Evolutionary conservation across 768 basidiomycete species (phyloP).

Genomic region (Peribolospora kevripleyi): DNA sequence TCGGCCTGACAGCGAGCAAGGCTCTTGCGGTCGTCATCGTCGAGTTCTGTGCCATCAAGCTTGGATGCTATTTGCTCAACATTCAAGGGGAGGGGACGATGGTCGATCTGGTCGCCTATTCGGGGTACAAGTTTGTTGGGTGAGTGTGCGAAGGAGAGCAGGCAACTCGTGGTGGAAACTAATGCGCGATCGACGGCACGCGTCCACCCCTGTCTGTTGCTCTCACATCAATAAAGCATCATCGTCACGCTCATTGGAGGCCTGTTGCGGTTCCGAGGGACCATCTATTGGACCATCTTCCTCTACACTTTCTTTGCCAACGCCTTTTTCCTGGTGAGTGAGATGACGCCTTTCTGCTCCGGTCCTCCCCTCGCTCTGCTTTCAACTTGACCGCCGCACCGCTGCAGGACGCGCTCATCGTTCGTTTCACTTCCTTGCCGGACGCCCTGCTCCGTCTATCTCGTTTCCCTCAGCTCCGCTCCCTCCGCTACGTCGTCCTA

Average conservation of each 20-base stretch:
- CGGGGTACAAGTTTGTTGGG: conserved; percentile 96
- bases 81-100: conserved; percentile 45
- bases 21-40: conserved; percentile 61
- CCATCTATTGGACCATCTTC: conserved; percentile 47
- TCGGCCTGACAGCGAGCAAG: conserved; percentile 63
- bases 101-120: conserved; percentile 68
- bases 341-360: too few relatives aligned
- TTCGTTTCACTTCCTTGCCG: neutral
- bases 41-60: conserved; percentile 69
- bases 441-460: neutral
- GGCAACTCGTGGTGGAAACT: too few relatives aligned
- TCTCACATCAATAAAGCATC: conserved; percentile 29
- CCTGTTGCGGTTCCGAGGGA: conserved; percentile 36
- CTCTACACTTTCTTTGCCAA: conserved; percentile 69
- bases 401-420: neutral
- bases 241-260: conserved; percentile 54
- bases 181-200: neutral
- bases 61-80: conserved; percentile 80
- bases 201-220: neutral
- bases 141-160: conserved; percentile 19
- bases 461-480: conserved; percentile 44
- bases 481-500: conserved; percentile 69
- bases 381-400: neutral
- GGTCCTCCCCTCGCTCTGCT: neutral
- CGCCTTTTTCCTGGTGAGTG: conserved; percentile 69